These are phyloP conservation scores for Lactifluus hygrophoroides DNA, from an alignment of 768 basidiomycete genomes.

Conservation along the genomic window DNA sequence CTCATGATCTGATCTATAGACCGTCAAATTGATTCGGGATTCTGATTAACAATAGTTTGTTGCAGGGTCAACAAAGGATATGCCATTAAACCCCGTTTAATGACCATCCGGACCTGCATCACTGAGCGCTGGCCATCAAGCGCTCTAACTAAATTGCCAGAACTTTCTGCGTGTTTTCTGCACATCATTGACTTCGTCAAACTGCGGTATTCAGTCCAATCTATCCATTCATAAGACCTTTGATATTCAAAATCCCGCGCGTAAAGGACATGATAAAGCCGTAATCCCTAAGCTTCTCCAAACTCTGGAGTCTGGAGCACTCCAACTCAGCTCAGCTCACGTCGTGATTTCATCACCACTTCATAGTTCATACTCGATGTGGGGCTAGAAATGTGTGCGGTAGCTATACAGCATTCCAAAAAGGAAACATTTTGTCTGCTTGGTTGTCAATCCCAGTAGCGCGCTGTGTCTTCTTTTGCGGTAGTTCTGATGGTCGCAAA, in stretches of 20 bases:
- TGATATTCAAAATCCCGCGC: neutral
- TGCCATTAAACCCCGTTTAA: neutral
- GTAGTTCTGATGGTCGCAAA: too few species aligned
- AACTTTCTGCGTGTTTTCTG: neutral
- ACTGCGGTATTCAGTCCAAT: neutral
- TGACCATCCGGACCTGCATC: neutral
- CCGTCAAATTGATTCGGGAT: neutral
- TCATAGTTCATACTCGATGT: too few species aligned
- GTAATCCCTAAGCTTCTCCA: too few species aligned
- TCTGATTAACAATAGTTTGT: neutral
- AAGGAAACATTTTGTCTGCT: too few species aligned
- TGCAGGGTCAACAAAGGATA: neutral
- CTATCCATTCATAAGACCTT: neutral
- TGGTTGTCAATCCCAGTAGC: too few species aligned
- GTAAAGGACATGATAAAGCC: too few species aligned
- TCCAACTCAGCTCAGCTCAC: too few species aligned
- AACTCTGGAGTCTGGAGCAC: too few species aligned
- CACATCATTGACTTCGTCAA: neutral
- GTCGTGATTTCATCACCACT: too few species aligned
- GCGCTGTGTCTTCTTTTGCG: too few species aligned
- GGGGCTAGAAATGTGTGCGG: too few species aligned
- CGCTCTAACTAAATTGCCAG: neutral
- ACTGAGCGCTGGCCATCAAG: neutral
- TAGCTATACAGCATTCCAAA: too few species aligned
- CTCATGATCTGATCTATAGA: neutral